These are phyloP conservation scores for Hemerocallis citrina DNA, from an alignment of 106 monocot species.

Conservation along the genomic window DNA sequence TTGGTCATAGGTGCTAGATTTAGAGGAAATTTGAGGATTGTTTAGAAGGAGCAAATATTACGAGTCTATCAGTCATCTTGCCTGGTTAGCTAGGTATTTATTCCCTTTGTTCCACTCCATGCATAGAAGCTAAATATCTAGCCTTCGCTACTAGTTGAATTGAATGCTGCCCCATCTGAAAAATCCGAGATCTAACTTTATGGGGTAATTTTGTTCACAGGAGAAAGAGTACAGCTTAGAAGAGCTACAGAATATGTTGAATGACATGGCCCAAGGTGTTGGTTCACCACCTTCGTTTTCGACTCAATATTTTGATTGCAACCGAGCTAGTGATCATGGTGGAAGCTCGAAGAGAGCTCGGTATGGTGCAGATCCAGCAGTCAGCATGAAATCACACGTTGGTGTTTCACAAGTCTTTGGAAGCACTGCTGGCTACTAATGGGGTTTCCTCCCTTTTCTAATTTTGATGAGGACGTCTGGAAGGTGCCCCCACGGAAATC, in stretches of 20 bases:
- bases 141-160: too few species aligned
- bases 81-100: too few species aligned
- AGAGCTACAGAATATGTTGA: constrained; percentile 6
- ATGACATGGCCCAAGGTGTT: constrained; percentile 1
- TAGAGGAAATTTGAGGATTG: too few species aligned
- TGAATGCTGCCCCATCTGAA: too few species aligned
- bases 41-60: too few species aligned
- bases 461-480: too few species aligned
- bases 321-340: not conserved
- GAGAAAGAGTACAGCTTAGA: not conserved
- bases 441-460: not conserved
- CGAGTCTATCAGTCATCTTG: too few species aligned
- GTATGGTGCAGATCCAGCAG: not conserved
- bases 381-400: not conserved
- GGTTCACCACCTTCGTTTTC: not conserved
- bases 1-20: too few species aligned
- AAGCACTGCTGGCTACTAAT: not conserved
- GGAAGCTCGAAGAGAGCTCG: not conserved
- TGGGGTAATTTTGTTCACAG: not conserved
- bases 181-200: too few species aligned
- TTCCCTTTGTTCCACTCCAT: too few species aligned
- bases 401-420: not conserved
- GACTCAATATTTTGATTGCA: not conserved
- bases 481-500: too few species aligned
- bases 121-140: too few species aligned